phyloP scores from a whole-genome alignment of 192 early-diverging fungal genomes.

The Paraglomus occultum region DNA sequence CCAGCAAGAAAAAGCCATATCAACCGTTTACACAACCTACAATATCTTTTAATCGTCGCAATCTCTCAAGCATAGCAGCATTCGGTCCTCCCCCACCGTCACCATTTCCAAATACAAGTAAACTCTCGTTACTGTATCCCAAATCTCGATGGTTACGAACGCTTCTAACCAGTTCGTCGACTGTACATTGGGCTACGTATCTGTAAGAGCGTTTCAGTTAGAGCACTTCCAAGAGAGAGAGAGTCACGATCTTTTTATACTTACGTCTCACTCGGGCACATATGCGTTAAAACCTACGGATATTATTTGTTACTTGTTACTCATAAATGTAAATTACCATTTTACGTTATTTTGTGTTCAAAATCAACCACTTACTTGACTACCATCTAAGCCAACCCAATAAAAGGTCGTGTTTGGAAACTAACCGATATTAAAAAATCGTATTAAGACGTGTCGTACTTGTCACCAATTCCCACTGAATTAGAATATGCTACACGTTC shows the following conservation, averaged over 20 bases:
- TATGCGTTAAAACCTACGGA: constrained; percentile 28
- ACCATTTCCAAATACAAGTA: constrained; percentile 93
- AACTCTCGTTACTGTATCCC: constrained; percentile 77
- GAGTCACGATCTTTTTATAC: neutral
- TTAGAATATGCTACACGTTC: neutral
- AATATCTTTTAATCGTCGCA: constrained; percentile 70
- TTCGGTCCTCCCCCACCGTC: constrained; percentile 95
- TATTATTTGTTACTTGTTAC: neutral
- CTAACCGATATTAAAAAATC: constrained; percentile 28
- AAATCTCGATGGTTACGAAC: constrained; percentile 89
- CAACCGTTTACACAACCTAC: constrained; percentile 34
- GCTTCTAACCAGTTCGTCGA: constrained; percentile 44
- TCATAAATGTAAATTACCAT: constrained; percentile 49
- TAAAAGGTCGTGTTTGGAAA: constrained; percentile 96
- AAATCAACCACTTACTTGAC: constrained; percentile 61
- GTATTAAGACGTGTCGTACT: neutral
- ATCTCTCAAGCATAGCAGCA: constrained; percentile 79
- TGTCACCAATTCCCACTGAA: neutral
- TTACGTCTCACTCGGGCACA: constrained; percentile 37
- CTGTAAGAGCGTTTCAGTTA: neutral
- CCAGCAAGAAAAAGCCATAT: neutral
- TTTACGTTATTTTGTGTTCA: constrained; percentile 91
- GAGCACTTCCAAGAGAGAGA: neutral
- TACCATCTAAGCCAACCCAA: constrained; percentile 91
- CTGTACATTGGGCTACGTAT: constrained; percentile 20